Conservation (phyloP, 2,329 filamentous ascomycete species). For the Sclerotinia glacialis region DNA sequence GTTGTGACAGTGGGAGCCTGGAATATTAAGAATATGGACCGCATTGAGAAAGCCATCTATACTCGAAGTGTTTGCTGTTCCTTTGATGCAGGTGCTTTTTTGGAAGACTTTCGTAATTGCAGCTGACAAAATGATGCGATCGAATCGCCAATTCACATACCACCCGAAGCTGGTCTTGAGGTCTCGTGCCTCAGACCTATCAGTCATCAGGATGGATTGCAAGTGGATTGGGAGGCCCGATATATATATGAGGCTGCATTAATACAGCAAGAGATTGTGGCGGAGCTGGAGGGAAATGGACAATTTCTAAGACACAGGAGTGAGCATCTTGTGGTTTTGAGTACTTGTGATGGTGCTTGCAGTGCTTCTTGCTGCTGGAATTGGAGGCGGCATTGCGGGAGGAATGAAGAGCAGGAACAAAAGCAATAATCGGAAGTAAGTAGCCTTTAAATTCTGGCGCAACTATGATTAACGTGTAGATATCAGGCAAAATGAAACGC, state of each 20-base stretch:
- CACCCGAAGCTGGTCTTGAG: conserved; percentile 11
- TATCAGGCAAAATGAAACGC: background rate
- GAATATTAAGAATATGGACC: no score
- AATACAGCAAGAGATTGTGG: background rate
- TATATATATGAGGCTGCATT: background rate
- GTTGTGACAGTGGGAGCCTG: no score
- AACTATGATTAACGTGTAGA: background rate
- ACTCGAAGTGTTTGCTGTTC: no score
- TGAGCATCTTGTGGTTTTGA: conserved; percentile 10
- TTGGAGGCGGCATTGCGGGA: background rate
- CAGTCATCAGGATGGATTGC: background rate
- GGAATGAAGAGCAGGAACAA: background rate
- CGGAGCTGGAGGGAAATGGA: conserved; percentile 1
- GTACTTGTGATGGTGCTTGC: background rate
- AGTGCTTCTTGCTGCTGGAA: background rate
- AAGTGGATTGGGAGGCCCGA: conserved; percentile 7
- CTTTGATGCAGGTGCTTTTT: no score
- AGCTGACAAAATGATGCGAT: background rate
- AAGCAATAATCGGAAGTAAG: background rate
- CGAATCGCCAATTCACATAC: background rate
- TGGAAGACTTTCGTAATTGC: no score
- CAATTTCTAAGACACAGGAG: background rate
- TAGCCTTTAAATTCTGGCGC: background rate
- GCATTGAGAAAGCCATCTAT: no score
- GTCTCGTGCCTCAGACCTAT: background rate